A percentile compares a stretch with the other conserved stretches of the same genome.
Conservation (phyloP, 805 yeast species). For the Lipomyces oligophaga region DNA sequence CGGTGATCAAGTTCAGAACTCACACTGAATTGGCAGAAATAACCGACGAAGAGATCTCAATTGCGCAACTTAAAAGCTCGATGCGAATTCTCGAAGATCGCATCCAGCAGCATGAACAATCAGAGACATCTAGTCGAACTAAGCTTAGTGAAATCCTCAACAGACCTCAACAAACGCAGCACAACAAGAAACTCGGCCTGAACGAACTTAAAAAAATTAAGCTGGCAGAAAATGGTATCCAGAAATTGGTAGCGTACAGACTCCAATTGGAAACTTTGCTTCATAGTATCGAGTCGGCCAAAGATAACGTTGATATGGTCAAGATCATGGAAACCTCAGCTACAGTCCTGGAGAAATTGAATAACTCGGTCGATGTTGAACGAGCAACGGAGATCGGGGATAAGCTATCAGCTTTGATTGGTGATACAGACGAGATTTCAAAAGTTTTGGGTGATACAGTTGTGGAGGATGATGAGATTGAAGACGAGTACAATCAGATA, state of each 20-base stretch:
- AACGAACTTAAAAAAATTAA: constrained; percentile 10
- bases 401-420: constrained; percentile 41
- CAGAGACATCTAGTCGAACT: constrained; percentile 4
- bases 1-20: constrained; percentile 12
- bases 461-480: constrained; percentile 39
- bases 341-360: constrained; percentile 47
- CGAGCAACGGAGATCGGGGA: constrained; percentile 43
- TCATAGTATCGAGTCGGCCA: constrained; percentile 14
- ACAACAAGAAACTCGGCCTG: constrained; percentile 9
- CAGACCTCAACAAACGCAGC: constrained; percentile 9
- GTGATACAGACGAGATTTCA: constrained; percentile 42
- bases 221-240: constrained; percentile 8
- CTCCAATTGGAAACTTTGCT: constrained; percentile 16
- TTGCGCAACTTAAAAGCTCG: constrained; percentile 10
- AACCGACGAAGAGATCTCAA: constrained; percentile 20
- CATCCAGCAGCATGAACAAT: constrained; percentile 3
- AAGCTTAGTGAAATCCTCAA: constrained; percentile 7
- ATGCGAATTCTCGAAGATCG: constrained; percentile 2
- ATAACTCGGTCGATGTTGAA: constrained; percentile 46
- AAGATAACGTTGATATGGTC: constrained; percentile 16
- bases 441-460: constrained; percentile 36
- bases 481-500: constrained; percentile 42
- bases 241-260: constrained; percentile 2
- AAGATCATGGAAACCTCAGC: constrained; percentile 41
- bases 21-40: constrained; percentile 2